These are phyloP conservation scores for Tripterygium wilfordii DNA, from an alignment of 177 flowering plant genomes.

Conservation along the genomic window DNA sequence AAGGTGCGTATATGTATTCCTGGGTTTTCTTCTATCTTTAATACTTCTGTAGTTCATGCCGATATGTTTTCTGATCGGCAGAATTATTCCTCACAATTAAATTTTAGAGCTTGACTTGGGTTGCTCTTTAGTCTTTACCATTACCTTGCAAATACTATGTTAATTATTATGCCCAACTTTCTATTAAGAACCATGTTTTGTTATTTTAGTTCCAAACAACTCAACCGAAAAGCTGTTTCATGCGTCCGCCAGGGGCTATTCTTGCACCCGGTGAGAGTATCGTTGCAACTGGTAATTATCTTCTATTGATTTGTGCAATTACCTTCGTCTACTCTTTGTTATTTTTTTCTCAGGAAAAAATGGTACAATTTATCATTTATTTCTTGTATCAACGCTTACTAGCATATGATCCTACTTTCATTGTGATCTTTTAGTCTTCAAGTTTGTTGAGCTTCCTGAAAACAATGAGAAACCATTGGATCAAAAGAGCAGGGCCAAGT, in stretches of 20 bases:
- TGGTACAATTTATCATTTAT: too few species aligned
- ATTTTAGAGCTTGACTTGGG: background rate
- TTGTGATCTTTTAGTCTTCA: slow-evolving; percentile 30
- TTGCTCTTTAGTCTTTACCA: background rate
- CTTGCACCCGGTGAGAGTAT: slow-evolving; percentile 52
- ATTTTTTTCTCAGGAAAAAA: too few species aligned
- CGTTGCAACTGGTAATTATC: slow-evolving; percentile 37
- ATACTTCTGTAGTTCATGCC: too few species aligned
- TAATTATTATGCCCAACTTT: too few species aligned
- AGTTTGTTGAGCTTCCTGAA: slow-evolving; percentile 49
- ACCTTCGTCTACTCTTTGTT: background rate
- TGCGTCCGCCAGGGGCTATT: slow-evolving; percentile 61
- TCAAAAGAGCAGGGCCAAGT: slow-evolving; percentile 42
- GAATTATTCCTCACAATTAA: background rate
- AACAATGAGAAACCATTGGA: slow-evolving; percentile 41
- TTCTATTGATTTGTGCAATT: background rate
- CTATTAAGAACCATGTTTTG: too few species aligned
- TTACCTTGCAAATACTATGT: background rate
- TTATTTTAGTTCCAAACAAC: slow-evolving; percentile 48
- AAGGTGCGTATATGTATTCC: slow-evolving; percentile 23
- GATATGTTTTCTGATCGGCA: background rate
- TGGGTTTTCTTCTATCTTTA: background rate
- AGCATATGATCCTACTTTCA: background rate
- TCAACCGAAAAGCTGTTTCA: slow-evolving; percentile 55
- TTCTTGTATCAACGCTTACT: background rate